phyloP scores from a whole-genome alignment of 495 filamentous ascomycete genomes.

The Neurospora sp. region DNA sequence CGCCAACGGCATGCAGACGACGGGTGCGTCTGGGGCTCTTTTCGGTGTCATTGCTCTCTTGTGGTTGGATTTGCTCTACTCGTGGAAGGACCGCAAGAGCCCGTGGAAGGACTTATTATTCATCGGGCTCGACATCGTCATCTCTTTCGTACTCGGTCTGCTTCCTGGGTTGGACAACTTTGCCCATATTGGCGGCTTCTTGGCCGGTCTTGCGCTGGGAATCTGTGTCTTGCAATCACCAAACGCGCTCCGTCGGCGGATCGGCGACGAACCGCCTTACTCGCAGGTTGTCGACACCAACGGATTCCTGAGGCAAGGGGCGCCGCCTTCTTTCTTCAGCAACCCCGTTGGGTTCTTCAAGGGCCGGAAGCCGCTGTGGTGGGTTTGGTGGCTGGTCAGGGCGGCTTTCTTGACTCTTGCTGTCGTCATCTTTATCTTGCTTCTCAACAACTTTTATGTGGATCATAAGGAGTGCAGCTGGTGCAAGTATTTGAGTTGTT shows the following conservation, averaged over 20 bases:
- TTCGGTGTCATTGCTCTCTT: constrained; percentile 87
- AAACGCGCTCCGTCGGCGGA: constrained; percentile 63
- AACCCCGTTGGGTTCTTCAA: constrained; percentile 78
- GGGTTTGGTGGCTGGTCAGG: constrained; percentile 91
- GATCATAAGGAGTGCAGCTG: constrained; percentile 66
- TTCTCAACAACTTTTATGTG: constrained; percentile 84
- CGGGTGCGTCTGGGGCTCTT: constrained; percentile 77
- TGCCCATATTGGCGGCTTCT: constrained; percentile 89
- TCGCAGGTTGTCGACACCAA: constrained; percentile 25
- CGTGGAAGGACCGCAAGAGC: constrained; percentile 64
- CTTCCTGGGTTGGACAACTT: constrained; percentile 95
- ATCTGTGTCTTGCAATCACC: constrained; percentile 83
- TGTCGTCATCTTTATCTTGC: constrained; percentile 69
- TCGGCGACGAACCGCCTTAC: constrained; percentile 54
- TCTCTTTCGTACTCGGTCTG: constrained; percentile 87
- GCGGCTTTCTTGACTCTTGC: constrained; percentile 69
- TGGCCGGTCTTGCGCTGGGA: constrained; percentile 83
- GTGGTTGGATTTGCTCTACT: constrained; percentile 84
- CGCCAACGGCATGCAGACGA: constrained; percentile 65
- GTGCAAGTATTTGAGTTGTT: constrained; percentile 90
- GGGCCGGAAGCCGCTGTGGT: constrained; percentile 86
- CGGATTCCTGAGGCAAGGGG: constrained; percentile 28
- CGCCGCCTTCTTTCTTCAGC: constrained; percentile 50
- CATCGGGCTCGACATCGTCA: constrained; percentile 71
- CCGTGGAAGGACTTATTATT: constrained; percentile 75